Evolutionary conservation across 352 stramenopile species (phyloP).

Genomic region (Pythium utonaiense): DNA sequence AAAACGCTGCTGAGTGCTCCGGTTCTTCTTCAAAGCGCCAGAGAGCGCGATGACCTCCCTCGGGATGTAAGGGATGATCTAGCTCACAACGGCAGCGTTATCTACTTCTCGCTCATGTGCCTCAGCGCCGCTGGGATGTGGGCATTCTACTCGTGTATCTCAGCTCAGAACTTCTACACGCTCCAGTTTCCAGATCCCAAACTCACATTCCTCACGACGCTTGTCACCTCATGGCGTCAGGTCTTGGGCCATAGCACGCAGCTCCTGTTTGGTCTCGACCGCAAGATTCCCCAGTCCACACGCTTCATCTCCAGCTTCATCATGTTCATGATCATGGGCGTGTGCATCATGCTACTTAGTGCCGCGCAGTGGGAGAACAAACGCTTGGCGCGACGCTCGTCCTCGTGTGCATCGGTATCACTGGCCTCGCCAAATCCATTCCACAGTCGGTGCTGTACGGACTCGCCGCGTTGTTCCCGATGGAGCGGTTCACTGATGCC

Average conservation of each 20-base stretch:
- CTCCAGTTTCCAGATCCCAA: conserved; percentile 14
- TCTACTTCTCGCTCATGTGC: conserved; percentile 42
- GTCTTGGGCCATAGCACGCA: conserved; percentile 46
- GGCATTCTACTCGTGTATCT: conserved; percentile 39
- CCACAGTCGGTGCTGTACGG: conserved; percentile 57
- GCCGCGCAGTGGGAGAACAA: conserved; percentile 36
- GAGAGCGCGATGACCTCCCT: conserved; percentile 38
- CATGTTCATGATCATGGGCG: conserved; percentile 48
- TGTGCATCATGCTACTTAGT: conserved; percentile 64
- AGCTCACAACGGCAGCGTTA: conserved; percentile 37
- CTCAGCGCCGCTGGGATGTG: conserved; percentile 35
- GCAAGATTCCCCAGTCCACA: conserved; percentile 36
- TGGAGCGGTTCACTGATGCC: conserved; percentile 63
- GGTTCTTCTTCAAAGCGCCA: conserved; percentile 5
- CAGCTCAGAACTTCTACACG: conserved; percentile 33
- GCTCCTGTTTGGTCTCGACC: conserved; percentile 55
- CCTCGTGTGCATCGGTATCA: conserved; percentile 44
- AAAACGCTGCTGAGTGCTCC: conserved; percentile 14
- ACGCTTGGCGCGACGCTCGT: conserved; percentile 48
- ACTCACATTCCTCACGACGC: conserved; percentile 58
- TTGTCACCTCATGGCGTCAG: conserved; percentile 58
- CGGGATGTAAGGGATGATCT: conserved; percentile 62
- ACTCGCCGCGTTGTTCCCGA: conserved; percentile 51
- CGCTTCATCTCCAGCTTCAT: conserved; percentile 47
- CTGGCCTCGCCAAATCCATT: conserved; percentile 56